These are phyloP conservation scores for Metroxylon sagu DNA, from an alignment of 176 grass and related monocot species.

Conservation along the genomic window DNA sequence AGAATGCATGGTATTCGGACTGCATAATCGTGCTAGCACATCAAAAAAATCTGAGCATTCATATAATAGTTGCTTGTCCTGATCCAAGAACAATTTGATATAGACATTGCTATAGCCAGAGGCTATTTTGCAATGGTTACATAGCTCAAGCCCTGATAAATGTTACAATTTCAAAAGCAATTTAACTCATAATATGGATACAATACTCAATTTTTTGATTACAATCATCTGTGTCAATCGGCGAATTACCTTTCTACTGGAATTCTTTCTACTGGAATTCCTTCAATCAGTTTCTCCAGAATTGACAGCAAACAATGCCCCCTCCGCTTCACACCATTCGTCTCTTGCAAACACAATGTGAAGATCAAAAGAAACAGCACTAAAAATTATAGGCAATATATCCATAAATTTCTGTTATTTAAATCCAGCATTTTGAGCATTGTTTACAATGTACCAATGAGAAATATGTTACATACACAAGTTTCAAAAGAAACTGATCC, in stretches of 20 bases:
- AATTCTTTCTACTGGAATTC: slow-evolving; percentile 19
- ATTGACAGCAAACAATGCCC: slow-evolving; percentile 26
- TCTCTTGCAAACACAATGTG: slow-evolving; percentile 92
- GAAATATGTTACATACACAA: slow-evolving; percentile 52
- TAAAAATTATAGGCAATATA: slow-evolving; percentile 20
- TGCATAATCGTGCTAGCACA: no score
- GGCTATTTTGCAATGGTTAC: no score
- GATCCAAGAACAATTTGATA: no score
- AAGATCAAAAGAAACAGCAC: slow-evolving; percentile 61
- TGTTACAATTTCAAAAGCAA: background rate
- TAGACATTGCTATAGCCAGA: no score
- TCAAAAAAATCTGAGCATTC: no score
- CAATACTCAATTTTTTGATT: background rate
- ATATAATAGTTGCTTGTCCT: no score
- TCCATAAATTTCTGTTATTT: slow-evolving; percentile 19
- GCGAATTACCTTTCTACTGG: slow-evolving; percentile 36
- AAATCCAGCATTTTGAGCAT: slow-evolving; percentile 33
- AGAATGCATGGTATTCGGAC: no score
- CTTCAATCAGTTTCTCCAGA: slow-evolving; percentile 18
- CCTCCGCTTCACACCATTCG: slow-evolving; percentile 40
- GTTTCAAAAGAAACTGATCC: slow-evolving; percentile 39
- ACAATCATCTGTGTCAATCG: background rate
- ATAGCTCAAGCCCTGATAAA: no score
- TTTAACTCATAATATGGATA: background rate
- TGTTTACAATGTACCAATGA: slow-evolving; percentile 33